These are phyloP conservation scores for Scenedesmus sp. DNA, from an alignment of 163 green algal species.

Conservation along the genomic window DNA sequence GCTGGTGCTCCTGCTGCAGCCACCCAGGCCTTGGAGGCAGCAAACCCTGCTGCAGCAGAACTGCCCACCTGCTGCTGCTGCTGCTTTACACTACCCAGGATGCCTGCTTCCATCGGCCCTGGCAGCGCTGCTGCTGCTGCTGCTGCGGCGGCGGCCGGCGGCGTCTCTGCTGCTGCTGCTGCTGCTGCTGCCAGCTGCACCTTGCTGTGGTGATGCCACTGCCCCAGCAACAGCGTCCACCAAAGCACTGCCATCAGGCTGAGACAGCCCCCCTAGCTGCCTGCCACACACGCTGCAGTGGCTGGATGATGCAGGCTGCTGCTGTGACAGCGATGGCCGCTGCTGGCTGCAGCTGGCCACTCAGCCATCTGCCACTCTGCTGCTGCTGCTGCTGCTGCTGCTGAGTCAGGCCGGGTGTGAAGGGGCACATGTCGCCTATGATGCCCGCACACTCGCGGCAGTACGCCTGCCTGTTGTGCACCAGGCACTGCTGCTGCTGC, in stretches of 20 bases:
- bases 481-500: neutral
- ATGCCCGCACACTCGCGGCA: conserved; percentile 48
- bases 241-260: neutral
- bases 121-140: neutral
- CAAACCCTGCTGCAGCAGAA: conserved; percentile 1
- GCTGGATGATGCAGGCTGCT: neutral
- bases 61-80: neutral
- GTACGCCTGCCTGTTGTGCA: conserved; percentile 39
- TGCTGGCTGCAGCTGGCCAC: conserved; percentile 18
- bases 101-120: neutral
- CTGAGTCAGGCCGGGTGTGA: conserved; percentile 9
- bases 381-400: neutral
- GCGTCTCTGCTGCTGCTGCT: neutral
- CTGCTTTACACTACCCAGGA: neutral
- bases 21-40: conserved; percentile 1
- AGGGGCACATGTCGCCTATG: conserved; percentile 55
- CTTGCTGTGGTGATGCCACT: neutral
- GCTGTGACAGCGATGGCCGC: neutral
- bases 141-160: neutral
- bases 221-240: neutral
- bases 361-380: neutral
- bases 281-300: conserved; percentile 32
- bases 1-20: conserved; percentile 13
- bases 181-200: neutral
- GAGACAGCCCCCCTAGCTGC: neutral